Percentiles rank a stretch among this genome's conserved stretches.
Conservation (phyloP, 225 moss, liverwort and hornwort genomes). For the Marchantia polymorpha region DNA sequence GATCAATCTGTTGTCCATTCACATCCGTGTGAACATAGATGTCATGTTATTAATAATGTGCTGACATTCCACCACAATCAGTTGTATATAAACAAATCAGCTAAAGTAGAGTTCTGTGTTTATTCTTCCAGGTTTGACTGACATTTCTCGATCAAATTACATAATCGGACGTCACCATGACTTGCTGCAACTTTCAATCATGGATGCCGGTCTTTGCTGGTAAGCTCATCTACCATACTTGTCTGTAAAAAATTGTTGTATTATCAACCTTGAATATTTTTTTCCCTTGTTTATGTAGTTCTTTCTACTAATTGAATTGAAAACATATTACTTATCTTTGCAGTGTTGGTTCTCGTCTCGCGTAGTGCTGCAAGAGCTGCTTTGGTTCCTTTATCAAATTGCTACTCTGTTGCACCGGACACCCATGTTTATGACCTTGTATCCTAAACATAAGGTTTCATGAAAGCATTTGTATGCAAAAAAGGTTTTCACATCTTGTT, state of each 20-base stretch:
- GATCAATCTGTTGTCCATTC: too few species aligned
- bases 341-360: slow-evolving; percentile 59
- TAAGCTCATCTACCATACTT: neutral
- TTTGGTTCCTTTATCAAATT: slow-evolving; percentile 56
- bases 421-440: slow-evolving; percentile 77
- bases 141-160: neutral
- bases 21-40: too few species aligned
- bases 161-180: slow-evolving; percentile 2
- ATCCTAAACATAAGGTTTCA: slow-evolving; percentile 41
- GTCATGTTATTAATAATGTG: too few species aligned
- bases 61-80: too few species aligned
- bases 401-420: slow-evolving; percentile 57
- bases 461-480: neutral
- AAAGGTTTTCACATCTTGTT: too few species aligned
- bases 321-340: slow-evolving; percentile 5
- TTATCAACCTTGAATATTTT: neutral
- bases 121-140: neutral
- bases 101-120: too few species aligned
- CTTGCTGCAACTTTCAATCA: slow-evolving; percentile 4
- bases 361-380: slow-evolving; percentile 45
- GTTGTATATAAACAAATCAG: too few species aligned
- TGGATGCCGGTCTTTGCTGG: slow-evolving; percentile 21
- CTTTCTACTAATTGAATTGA: neutral
- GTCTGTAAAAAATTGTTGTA: neutral
- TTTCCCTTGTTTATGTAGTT: neutral